Percentiles rank a stretch among this genome's conserved stretches.
These are phyloP conservation scores for Penicillium parvum DNA, from an alignment of 495 filamentous ascomycete genomes.

Conservation along the genomic window DNA sequence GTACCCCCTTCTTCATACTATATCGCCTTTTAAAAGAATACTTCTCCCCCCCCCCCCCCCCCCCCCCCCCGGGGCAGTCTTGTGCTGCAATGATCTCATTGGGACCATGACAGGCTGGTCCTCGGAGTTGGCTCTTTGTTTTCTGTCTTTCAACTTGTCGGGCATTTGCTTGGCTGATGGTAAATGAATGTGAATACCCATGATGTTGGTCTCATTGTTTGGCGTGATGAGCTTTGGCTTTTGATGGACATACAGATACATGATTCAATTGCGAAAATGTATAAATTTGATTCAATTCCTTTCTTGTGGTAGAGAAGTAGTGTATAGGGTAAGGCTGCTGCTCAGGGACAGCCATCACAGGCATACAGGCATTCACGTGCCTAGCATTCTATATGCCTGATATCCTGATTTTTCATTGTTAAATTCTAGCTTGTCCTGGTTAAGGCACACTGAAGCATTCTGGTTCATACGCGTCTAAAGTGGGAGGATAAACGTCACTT, in stretches of 20 bases:
- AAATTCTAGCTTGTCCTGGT: too few relatives aligned
- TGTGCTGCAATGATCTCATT: constrained; percentile 16
- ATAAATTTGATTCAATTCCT: constrained; percentile 5
- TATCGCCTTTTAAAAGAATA: constrained; percentile 21
- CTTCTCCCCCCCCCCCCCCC: constrained; percentile 1
- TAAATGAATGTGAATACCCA: constrained; percentile 36
- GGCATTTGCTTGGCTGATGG: constrained; percentile 18
- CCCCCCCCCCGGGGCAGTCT: neutral
- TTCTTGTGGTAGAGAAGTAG: too few relatives aligned
- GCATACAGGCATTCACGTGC: too few relatives aligned
- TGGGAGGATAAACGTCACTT: too few relatives aligned
- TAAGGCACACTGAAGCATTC: too few relatives aligned
- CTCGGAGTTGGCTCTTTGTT: constrained; percentile 15
- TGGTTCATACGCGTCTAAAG: too few relatives aligned
- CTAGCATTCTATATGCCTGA: too few relatives aligned
- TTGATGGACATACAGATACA: constrained; percentile 20
- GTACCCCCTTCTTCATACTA: constrained; percentile 8
- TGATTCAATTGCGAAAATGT: constrained; percentile 18
- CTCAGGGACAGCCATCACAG: too few relatives aligned
- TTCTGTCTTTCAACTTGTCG: constrained; percentile 12
- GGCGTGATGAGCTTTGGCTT: constrained; percentile 26
- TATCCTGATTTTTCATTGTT: too few relatives aligned
- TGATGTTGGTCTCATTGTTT: constrained; percentile 26
- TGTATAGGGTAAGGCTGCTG: too few relatives aligned
- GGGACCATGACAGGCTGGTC: constrained; percentile 16